Percentiles rank a stretch among this genome's conserved stretches.
phyloP scores from a whole-genome alignment of 2,329 filamentous ascomycete genomes.

The Dissoconium aciculare region DNA sequence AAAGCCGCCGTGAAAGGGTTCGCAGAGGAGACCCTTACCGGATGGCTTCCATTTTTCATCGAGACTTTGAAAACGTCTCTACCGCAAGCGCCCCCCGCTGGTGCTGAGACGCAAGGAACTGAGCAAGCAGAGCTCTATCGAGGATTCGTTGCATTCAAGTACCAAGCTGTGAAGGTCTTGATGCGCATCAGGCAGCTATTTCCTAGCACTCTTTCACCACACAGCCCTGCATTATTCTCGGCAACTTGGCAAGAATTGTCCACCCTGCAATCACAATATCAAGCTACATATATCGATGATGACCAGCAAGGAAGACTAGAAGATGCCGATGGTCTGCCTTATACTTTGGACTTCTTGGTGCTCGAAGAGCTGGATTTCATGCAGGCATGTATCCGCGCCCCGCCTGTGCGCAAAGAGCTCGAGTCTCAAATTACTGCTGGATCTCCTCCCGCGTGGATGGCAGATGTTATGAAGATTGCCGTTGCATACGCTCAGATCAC shows the following conservation, averaged over 20 bases:
- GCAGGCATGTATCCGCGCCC: constrained; percentile 75
- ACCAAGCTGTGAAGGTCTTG: constrained; percentile 80
- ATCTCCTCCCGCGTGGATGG: constrained; percentile 61
- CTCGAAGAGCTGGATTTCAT: constrained; percentile 91
- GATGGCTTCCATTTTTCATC: constrained; percentile 85
- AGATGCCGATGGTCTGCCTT: constrained; percentile 80
- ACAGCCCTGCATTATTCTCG: constrained; percentile 70
- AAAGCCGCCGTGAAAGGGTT: constrained; percentile 74
- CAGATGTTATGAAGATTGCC: constrained; percentile 73
- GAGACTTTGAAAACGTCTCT: constrained; percentile 60
- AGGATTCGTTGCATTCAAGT: constrained; percentile 69
- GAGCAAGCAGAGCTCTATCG: constrained; percentile 54
- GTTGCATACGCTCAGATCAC: constrained; percentile 80
- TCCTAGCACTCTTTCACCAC: constrained; percentile 62
- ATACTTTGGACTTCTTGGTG: constrained; percentile 84
- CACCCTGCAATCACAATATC: constrained; percentile 56
- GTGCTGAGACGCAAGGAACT: constrained; percentile 45
- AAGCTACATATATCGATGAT: constrained; percentile 70
- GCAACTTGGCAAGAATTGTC: constrained; percentile 81
- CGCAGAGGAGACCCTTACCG: constrained; percentile 62
- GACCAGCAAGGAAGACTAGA: constrained; percentile 78
- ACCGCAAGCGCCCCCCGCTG: constrained; percentile 44
- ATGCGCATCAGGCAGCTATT: constrained; percentile 81
- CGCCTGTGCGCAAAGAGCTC: constrained; percentile 79
- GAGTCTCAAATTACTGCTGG: constrained; percentile 55